phyloP scores from a whole-genome alignment of 495 filamentous ascomycete genomes.

The Amniculicola lignicola region DNA sequence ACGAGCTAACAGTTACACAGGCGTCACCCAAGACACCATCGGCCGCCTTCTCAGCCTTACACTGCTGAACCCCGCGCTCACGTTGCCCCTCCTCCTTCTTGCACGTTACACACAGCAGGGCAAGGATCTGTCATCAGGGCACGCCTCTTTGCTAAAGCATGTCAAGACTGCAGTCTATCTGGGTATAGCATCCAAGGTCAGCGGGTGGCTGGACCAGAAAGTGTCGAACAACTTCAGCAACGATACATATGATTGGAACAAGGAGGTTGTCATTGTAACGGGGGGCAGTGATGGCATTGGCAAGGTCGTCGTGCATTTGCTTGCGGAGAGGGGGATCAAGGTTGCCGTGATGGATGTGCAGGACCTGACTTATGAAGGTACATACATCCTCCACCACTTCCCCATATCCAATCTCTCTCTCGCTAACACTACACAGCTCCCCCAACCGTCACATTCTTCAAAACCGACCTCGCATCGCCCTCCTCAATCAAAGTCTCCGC shows the following conservation, averaged over 20 bases:
- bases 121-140: constrained; percentile 47
- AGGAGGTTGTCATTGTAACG: constrained; percentile 68
- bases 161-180: constrained; percentile 20
- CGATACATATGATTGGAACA: constrained; percentile 66
- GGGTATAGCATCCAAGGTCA: constrained; percentile 40
- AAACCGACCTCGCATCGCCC: constrained; percentile 30
- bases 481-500: constrained; percentile 17
- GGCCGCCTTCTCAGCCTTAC: constrained; percentile 54
- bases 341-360: constrained; percentile 71
- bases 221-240: constrained; percentile 59
- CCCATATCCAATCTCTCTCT: neutral
- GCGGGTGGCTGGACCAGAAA: constrained; percentile 50
- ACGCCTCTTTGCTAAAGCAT: constrained; percentile 47
- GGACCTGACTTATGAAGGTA: constrained; percentile 55
- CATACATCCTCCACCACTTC: constrained; percentile 2
- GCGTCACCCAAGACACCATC: constrained; percentile 61
- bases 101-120: constrained; percentile 60
- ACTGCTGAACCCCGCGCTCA: constrained; percentile 57
- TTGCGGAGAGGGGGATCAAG: constrained; percentile 57
- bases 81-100: constrained; percentile 57
- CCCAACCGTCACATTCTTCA: constrained; percentile 31
- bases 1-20: constrained; percentile 38
- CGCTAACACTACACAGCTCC: constrained; percentile 21
- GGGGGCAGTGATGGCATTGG: constrained; percentile 71
- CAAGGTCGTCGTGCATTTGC: constrained; percentile 55